Conservation (phyloP, 2,329 filamentous ascomycete species). For the Diaporthe ilicicola region DNA sequence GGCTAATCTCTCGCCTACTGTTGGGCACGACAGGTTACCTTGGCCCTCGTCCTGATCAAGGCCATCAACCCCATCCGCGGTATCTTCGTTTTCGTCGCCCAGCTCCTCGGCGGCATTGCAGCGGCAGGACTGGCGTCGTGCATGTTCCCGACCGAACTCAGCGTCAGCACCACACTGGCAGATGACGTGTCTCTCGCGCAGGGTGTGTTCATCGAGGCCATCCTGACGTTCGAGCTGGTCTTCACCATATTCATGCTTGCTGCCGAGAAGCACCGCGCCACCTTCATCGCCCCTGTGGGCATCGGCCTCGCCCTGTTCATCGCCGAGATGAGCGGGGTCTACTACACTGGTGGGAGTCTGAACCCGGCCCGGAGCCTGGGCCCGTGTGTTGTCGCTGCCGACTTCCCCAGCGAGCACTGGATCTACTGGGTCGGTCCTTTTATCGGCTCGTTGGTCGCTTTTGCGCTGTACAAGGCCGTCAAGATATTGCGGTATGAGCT, state of each 20-base stretch:
- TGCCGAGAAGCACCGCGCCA: constrained; percentile 77
- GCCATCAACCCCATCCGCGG: constrained; percentile 62
- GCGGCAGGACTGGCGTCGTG: constrained; percentile 65
- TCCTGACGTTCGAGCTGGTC: constrained; percentile 70
- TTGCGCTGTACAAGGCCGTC: constrained; percentile 58
- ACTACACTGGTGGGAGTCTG: constrained; percentile 57
- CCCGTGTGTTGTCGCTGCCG: constrained; percentile 51
- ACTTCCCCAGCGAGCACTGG: constrained; percentile 58
- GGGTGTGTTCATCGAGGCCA: constrained; percentile 73
- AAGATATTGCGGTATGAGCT: constrained; percentile 59
- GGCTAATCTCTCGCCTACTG: background rate
- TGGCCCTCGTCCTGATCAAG: constrained; percentile 67
- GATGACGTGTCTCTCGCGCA: constrained; percentile 60
- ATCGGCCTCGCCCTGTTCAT: constrained; percentile 78
- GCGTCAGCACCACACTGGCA: constrained; percentile 65
- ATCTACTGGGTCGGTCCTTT: constrained; percentile 65
- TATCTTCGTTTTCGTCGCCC: constrained; percentile 60
- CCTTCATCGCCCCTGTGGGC: constrained; percentile 74
- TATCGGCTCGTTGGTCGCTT: constrained; percentile 58
- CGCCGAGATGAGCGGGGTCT: constrained; percentile 53
- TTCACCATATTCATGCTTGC: constrained; percentile 75
- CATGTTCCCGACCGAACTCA: constrained; percentile 61
- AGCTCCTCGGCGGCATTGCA: constrained; percentile 66
- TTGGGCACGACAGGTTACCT: constrained; percentile 48
- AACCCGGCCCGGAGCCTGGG: constrained; percentile 62